A percentile compares a stretch with the other conserved stretches of the same genome.
These are phyloP conservation scores for Russula olivacea DNA, from an alignment of 768 basidiomycete species.

Conservation along the genomic window DNA sequence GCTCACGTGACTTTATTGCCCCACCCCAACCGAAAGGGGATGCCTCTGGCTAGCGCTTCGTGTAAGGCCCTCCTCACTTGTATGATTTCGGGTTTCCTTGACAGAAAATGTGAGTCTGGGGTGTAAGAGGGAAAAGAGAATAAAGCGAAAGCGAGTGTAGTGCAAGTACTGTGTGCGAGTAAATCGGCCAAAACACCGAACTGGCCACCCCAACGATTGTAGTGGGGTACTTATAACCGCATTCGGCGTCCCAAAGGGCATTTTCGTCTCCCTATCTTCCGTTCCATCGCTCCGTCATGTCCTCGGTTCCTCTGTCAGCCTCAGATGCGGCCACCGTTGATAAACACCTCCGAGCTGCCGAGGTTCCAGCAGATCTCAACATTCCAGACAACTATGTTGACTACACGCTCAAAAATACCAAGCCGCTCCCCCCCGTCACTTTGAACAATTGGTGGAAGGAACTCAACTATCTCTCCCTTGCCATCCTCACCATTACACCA, in stretches of 20 bases:
- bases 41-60: background rate
- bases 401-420: slow-evolving; percentile 45
- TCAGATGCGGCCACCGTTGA: slow-evolving; percentile 26
- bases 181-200: background rate
- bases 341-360: slow-evolving; percentile 25
- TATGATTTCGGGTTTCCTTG: background rate
- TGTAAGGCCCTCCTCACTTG: background rate
- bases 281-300: slow-evolving; percentile 28
- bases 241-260: background rate
- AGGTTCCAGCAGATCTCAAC: slow-evolving; percentile 33
- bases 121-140: too few relatives aligned
- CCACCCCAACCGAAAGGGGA: slow-evolving; percentile 8
- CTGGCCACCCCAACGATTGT: background rate
- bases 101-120: background rate
- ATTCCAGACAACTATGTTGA: slow-evolving; percentile 56
- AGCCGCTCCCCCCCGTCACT: slow-evolving; percentile 45
- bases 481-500: slow-evolving; percentile 70
- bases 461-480: slow-evolving; percentile 71
- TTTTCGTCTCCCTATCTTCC: slow-evolving; percentile 11
- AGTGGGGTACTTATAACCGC: slow-evolving; percentile 19
- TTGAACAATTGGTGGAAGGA: slow-evolving; percentile 45
- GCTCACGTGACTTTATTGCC: slow-evolving; percentile 21
- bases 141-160: background rate
- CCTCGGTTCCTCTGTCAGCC: slow-evolving; percentile 29
- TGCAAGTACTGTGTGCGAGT: background rate